Conservation (phyloP, 164 flowering plant species). For the Liriodendron chinense region DNA sequence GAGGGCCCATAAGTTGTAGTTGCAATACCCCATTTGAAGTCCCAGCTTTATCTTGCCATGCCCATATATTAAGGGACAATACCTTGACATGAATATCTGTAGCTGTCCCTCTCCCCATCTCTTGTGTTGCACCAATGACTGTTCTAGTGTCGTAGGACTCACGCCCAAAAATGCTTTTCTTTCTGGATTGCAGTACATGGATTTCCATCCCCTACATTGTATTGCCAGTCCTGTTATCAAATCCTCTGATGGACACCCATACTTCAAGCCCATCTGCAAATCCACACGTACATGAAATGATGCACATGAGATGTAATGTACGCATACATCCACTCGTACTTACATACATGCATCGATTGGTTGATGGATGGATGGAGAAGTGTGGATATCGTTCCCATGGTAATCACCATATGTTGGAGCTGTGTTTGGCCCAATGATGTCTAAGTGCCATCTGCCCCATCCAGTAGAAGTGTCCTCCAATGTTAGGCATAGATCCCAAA, state of each 20-base stretch:
- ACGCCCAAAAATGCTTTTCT: constrained; percentile 24
- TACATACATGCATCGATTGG: too few relatives aligned
- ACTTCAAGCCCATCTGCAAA: constrained; percentile 35
- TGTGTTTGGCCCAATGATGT: too few relatives aligned
- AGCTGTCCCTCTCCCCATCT: constrained; percentile 37
- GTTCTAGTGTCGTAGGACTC: constrained; percentile 23
- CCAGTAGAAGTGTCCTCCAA: too few relatives aligned
- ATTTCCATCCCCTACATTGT: constrained; percentile 40
- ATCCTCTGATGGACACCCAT: constrained; percentile 38
- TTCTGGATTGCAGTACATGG: constrained; percentile 26
- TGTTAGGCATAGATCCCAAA: too few relatives aligned
- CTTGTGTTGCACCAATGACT: constrained; percentile 26
- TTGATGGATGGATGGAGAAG: too few relatives aligned
- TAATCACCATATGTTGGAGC: too few relatives aligned
- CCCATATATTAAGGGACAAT: constrained; percentile 26
- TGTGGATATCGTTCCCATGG: too few relatives aligned
- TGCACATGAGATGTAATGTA: not conserved
- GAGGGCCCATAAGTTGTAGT: constrained; percentile 52
- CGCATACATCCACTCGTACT: too few relatives aligned
- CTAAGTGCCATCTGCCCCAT: too few relatives aligned
- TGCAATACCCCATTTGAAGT: constrained; percentile 46
- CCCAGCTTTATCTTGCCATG: constrained; percentile 29
- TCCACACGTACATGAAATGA: not conserved
- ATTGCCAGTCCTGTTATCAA: constrained; percentile 39
- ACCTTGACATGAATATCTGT: constrained; percentile 27